These are phyloP conservation scores for Monilinia laxa DNA, from an alignment of 2,329 filamentous ascomycete species.

Conservation along the genomic window DNA sequence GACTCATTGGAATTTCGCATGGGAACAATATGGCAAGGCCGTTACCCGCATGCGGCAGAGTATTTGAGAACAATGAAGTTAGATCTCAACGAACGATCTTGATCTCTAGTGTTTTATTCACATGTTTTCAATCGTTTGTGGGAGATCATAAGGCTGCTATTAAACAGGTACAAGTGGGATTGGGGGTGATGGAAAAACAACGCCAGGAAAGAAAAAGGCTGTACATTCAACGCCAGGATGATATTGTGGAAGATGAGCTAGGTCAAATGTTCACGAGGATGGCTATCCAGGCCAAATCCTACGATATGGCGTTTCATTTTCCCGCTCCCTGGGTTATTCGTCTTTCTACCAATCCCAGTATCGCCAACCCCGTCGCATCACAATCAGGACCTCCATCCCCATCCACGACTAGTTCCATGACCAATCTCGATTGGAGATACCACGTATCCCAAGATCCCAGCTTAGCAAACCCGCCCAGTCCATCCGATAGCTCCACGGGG, in stretches of 20 bases:
- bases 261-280: constrained; percentile 63
- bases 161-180: constrained; percentile 58
- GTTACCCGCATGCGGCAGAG: constrained; percentile 51
- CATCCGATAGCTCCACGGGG: constrained; percentile 42
- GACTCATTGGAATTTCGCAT: constrained; percentile 59
- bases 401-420: background rate
- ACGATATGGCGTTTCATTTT: constrained; percentile 68
- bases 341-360: constrained; percentile 43
- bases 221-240: constrained; percentile 29
- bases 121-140: constrained; percentile 68
- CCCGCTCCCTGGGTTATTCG: constrained; percentile 61
- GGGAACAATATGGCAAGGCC: constrained; percentile 59
- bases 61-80: constrained; percentile 45
- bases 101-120: constrained; percentile 64
- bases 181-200: constrained; percentile 54
- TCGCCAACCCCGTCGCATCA: constrained; percentile 35
- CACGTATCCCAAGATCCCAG: constrained; percentile 8
- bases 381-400: constrained; percentile 14
- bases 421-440: constrained; percentile 12
- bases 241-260: constrained; percentile 50
- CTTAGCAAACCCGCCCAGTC: constrained; percentile 41
- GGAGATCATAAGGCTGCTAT: constrained; percentile 63
- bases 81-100: constrained; percentile 53
- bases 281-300: constrained; percentile 65
- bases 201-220: constrained; percentile 47